Evolutionary conservation across 2,329 filamentous ascomycete species (phyloP), one percentile per base, ranked within the genome.

Genomic region (Parastagonospora nodorum): DNA sequence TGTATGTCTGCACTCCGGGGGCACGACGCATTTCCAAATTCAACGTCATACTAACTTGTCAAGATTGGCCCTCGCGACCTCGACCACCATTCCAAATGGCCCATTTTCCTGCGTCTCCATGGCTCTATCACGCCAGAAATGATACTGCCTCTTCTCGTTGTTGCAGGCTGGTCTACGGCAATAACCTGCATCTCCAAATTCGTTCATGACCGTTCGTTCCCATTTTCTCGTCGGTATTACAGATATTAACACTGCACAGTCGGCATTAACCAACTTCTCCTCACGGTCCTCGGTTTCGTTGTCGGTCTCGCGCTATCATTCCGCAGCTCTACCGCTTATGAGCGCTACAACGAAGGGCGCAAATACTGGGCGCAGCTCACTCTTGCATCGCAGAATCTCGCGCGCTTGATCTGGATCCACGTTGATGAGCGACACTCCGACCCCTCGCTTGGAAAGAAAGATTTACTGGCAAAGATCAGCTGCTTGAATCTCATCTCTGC

Each of bases 341-440:
- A 92, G 72, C 83, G 87, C 66, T 74, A 74, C 53, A 71, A 78
- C 81, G 70, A 87, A 56, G 88, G 65, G 75, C 80, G 62, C 79
- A 91, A 76, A 76, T 85, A 68, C 77, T 94, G 60, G 89, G 84
- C 61, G 2, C 76, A 79, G 48, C 69, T 86, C 32, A 77, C 78
- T n/a, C 76, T 84, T 30, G 76, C 77, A 8, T 80, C 80, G 2
- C 81, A 84, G 45, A 84, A 81, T 44, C 72, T 86, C 16, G 79
- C 83, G 4, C 86, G 92, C n/a, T 78, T 89, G n/a, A 90, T 94
- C 67, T 96, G 92, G 92, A 81, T 96, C 33, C 89, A 96, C 61
- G 80, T 83, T 5, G 70, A 77, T 2, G 88, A 89, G 67, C 77
- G 87, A 9, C 61, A 67, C 33, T 74, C 78, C n/a, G 77, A 79